These are phyloP conservation scores for Antitrichia curtipendula DNA, from an alignment of 225 moss, liverwort and hornwort species.

Conservation along the genomic window DNA sequence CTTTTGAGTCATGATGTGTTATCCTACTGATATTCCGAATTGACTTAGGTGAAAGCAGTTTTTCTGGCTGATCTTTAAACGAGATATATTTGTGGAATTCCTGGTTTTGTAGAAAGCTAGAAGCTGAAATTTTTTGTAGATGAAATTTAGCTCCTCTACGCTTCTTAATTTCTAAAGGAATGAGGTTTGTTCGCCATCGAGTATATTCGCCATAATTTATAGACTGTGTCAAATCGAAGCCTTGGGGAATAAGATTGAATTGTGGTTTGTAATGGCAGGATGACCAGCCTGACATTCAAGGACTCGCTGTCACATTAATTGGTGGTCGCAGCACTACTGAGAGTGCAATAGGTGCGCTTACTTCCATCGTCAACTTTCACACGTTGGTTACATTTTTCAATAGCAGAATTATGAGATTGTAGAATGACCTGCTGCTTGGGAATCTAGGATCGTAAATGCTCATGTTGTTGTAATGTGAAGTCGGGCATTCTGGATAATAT, in stretches of 20 bases:
- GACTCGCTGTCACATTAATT: conserved; percentile 79
- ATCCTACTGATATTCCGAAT: not conserved
- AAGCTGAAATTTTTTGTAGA: not conserved
- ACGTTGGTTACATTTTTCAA: not conserved
- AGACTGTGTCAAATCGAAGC: not conserved
- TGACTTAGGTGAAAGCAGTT: not conserved
- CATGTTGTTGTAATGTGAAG: not conserved
- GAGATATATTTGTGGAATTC: not conserved
- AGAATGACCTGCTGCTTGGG: not conserved
- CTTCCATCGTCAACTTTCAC: not conserved
- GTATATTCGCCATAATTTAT: not conserved
- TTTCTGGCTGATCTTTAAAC: not conserved
- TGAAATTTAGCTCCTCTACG: not conserved
- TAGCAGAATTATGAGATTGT: not conserved
- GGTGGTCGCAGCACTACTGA: conserved; percentile 84
- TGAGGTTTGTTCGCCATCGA: not conserved
- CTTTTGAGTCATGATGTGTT: not conserved
- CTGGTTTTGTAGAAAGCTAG: not conserved
- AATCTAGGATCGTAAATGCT: not conserved
- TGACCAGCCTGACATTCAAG: conserved; percentile 98
- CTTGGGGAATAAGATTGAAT: not conserved
- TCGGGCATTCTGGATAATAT: not conserved
- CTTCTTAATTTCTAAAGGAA: not conserved
- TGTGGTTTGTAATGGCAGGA: conserved; percentile 40
- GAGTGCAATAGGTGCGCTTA: conserved; percentile 77